phyloP scores from a whole-genome alignment of 1,139 yeast genomes.

The Pichia sp. region DNA sequence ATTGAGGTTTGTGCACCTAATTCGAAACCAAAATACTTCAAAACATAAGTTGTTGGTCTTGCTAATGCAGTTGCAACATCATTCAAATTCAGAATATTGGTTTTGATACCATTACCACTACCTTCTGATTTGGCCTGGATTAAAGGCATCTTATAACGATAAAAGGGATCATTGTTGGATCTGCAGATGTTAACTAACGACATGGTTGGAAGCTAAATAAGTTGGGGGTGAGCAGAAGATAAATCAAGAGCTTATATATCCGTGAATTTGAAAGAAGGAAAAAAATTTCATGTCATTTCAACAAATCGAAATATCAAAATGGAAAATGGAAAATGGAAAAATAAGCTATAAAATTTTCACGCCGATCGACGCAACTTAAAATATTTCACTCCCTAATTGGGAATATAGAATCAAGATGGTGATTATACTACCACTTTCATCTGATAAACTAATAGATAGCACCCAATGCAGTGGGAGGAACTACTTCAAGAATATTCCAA shows the following conservation, averaged over 20 bases:
- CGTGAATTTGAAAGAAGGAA: no score
- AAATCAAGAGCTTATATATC: no score
- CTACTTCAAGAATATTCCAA: neutral
- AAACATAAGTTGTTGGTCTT: constrained; percentile 85
- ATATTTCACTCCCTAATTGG: no score
- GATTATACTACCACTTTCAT: no score
- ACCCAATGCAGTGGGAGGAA: constrained; percentile 5
- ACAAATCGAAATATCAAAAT: neutral
- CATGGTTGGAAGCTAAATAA: constrained; percentile 36
- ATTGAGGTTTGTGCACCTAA: constrained; percentile 93
- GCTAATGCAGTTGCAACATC: constrained; percentile 94
- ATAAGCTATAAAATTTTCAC: neutral
- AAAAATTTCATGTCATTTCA: neutral
- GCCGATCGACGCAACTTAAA: neutral
- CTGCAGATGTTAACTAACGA: constrained; percentile 91
- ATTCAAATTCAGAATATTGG: constrained; percentile 81
- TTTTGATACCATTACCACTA: constrained; percentile 98
- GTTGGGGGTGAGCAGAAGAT: no score
- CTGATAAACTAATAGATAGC: no score
- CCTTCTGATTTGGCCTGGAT: constrained; percentile 97
- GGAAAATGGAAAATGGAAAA: neutral
- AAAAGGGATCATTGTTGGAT: constrained; percentile 95
- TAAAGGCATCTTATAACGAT: constrained; percentile 99
- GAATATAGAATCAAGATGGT: no score
- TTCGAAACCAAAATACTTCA: constrained; percentile 94